These are phyloP conservation scores for Ulota crispa DNA, from an alignment of 225 moss, liverwort and hornwort species.

Conservation along the genomic window DNA sequence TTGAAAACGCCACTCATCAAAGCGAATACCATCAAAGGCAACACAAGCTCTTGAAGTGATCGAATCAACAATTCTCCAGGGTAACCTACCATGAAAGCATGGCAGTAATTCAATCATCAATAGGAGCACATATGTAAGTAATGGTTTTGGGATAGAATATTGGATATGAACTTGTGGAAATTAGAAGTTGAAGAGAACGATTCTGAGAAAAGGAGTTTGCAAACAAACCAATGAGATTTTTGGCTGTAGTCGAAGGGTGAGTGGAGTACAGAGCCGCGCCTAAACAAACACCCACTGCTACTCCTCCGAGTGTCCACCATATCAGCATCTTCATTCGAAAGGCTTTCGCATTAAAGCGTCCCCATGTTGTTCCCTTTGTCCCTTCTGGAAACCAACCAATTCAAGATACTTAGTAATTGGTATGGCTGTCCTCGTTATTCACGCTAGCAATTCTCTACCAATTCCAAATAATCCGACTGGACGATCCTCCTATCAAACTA, in stretches of 20 bases:
- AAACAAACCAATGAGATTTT: slow-evolving; percentile 62
- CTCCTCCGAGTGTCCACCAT: slow-evolving; percentile 83
- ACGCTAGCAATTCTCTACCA: not conserved
- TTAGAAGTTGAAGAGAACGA: not conserved
- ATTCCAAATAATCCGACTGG: not conserved
- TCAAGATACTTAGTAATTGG: not conserved
- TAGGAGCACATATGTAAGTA: not conserved
- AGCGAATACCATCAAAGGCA: slow-evolving; percentile 81
- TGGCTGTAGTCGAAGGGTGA: slow-evolving; percentile 38
- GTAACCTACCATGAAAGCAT: slow-evolving; percentile 51
- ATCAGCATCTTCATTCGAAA: slow-evolving; percentile 78
- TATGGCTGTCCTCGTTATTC: not conserved
- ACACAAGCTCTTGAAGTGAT: slow-evolving; percentile 78
- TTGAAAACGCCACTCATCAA: slow-evolving; percentile 88
- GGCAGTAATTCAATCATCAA: not conserved
- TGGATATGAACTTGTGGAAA: not conserved
- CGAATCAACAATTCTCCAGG: slow-evolving; percentile 81
- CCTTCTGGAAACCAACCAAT: slow-evolving; percentile 11
- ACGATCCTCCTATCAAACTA: not conserved
- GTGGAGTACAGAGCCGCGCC: slow-evolving; percentile 62
- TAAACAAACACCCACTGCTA: slow-evolving; percentile 49
- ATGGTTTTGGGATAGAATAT: not conserved
- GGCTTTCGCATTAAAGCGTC: slow-evolving; percentile 56
- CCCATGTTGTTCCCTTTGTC: slow-evolving; percentile 36
- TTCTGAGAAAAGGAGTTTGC: not conserved